Conservation (phyloP, 1,284 basidiomycete genomes). For the Cystobasidium sp. region DNA sequence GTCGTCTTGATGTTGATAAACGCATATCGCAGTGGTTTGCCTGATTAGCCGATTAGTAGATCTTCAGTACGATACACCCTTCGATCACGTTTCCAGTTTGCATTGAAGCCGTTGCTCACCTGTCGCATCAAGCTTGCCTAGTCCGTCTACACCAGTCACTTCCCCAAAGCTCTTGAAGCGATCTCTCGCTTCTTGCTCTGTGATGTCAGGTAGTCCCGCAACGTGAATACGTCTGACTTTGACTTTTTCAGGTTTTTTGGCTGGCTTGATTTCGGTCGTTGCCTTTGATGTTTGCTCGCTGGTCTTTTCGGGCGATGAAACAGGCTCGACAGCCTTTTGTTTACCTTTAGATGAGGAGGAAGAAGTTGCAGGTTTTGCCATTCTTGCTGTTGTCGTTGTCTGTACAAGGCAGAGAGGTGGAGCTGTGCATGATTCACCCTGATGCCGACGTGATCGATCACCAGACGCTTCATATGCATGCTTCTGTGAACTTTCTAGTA, state of each 20-base stretch:
- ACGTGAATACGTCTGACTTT: slow-evolving; percentile 39
- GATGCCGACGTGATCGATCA: too few species aligned
- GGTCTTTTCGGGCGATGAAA: neutral
- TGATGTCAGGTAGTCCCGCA: slow-evolving; percentile 29
- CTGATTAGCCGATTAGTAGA: neutral
- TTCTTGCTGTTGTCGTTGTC: neutral
- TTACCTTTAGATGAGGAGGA: slow-evolving; percentile 12
- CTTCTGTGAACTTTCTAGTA: too few species aligned
- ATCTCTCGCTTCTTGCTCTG: slow-evolving; percentile 37
- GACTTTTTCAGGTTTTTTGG: slow-evolving; percentile 43
- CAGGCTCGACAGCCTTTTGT: slow-evolving; percentile 16
- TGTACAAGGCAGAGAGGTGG: too few species aligned
- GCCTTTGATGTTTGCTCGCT: neutral
- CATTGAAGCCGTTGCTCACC: slow-evolving; percentile 6
- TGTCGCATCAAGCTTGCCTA: slow-evolving; percentile 40
- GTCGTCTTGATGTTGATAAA: slow-evolving; percentile 41
- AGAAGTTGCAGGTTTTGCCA: slow-evolving; percentile 7
- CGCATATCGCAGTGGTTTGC: slow-evolving; percentile 38
- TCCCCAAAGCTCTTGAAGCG: slow-evolving; percentile 38
- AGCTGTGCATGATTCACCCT: too few species aligned
- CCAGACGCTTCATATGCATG: too few species aligned
- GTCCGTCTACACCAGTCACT: slow-evolving; percentile 30
- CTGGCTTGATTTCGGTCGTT: neutral
- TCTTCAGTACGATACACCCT: neutral
- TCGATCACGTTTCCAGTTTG: slow-evolving; percentile 3